Conservation (phyloP, 2,329 filamentous ascomycete genomes). For the Trichoderma polysporum region DNA sequence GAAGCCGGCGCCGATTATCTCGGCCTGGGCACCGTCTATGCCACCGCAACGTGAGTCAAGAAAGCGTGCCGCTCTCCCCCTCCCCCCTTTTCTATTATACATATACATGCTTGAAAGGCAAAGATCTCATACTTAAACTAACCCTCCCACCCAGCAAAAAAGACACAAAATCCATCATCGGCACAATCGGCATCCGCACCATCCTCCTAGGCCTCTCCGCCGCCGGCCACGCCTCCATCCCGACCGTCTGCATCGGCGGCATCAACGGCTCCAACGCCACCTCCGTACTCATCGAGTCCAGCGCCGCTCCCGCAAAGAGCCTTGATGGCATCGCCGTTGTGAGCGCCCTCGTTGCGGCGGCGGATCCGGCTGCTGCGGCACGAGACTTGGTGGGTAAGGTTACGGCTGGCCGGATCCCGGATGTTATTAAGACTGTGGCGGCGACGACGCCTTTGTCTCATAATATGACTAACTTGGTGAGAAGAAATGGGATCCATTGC, state of each 20-base stretch:
- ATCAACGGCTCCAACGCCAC: slow-evolving; percentile 76
- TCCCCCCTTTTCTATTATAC: background rate
- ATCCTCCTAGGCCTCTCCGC: slow-evolving; percentile 56
- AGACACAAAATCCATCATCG: slow-evolving; percentile 70
- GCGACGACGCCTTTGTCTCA: slow-evolving; percentile 72
- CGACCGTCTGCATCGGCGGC: slow-evolving; percentile 83
- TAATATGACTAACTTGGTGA: slow-evolving; percentile 91
- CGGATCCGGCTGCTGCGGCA: slow-evolving; percentile 65
- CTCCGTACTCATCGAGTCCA: slow-evolving; percentile 70
- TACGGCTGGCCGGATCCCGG: slow-evolving; percentile 50
- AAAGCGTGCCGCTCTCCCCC: background rate
- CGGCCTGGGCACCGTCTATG: slow-evolving; percentile 85
- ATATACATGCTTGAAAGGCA: too few relatives aligned
- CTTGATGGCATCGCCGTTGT: slow-evolving; percentile 86
- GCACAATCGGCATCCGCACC: slow-evolving; percentile 55
- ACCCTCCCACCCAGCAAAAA: slow-evolving; percentile 61
- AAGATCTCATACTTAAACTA: too few relatives aligned
- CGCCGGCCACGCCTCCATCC: slow-evolving; percentile 46
- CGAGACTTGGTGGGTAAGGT: slow-evolving; percentile 49
- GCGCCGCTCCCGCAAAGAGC: slow-evolving; percentile 47
- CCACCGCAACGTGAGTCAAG: slow-evolving; percentile 73
- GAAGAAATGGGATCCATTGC: too few relatives aligned
- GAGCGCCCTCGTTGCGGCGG: slow-evolving; percentile 78
- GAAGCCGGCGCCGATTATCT: slow-evolving; percentile 82
- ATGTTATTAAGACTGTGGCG: slow-evolving; percentile 61